Base-by-base conservation (phyloP, 2,329 filamentous ascomycete genomes). In the Pseudogymnoascus sp. region DNA sequence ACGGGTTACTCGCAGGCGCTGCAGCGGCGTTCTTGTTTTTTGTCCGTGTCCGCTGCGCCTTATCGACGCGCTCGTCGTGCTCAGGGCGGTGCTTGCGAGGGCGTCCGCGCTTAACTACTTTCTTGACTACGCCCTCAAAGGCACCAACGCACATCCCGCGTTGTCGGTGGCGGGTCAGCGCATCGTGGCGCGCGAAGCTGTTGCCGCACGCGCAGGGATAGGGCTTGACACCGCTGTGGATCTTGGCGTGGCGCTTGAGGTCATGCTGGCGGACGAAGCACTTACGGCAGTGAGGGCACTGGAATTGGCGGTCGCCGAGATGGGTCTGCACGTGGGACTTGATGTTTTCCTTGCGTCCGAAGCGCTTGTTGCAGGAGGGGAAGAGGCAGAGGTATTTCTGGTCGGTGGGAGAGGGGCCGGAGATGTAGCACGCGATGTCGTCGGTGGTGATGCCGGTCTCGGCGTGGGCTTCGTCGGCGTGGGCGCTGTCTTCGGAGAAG, bases 321-420 rank as follows among this genome's bases (percentile, higher is more conserved):
- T 99, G 95, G 3, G 95, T 99, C 77, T 99, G 95, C 13, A 99
- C 91, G 75, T 99, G 95, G 0, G 93, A 96, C 75, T 96, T 96
- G 80, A 97, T 97, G 77, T 99, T 97, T 76, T 99, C 95, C 75
- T 97, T 96, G 69, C 95, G 86, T n/a, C 93, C 93, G 73, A 99
- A 97, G 62, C 87, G 85, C 76, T 96, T 96, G 69, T 87, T 84
- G 76, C 95, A 99, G 28, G 87, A 87, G 8, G 91, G 79, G 69
- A 78, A 93, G n/a, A 85, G 76, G 73, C 90, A 95, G 6, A 87
- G 80, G 88, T 89, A 95, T 76, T 91, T 92, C 69, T 87, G 87
- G 69, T 92, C 89, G n/a, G 76, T 74, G 2, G 85, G 79, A 69
- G 91, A 88, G 0, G 89, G 89, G 1, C 88, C 88, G 60, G 83